phyloP scores from a whole-genome alignment of 768 basidiomycete genomes.

The Porphyrellus cyaneotinctus region DNA sequence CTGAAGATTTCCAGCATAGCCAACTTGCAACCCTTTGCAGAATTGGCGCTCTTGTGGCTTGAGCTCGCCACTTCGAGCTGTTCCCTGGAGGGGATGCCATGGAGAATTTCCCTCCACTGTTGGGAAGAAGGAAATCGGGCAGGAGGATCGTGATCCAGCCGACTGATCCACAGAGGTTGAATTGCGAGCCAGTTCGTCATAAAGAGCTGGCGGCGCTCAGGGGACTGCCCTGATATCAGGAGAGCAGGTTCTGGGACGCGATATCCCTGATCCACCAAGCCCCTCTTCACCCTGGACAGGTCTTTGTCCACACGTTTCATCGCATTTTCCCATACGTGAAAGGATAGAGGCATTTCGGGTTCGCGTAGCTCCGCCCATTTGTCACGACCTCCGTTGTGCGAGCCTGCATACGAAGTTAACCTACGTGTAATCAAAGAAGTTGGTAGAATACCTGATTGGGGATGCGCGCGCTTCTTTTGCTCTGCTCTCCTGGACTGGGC shows the following conservation, averaged over 20 bases:
- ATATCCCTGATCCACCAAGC: not conserved
- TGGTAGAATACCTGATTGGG: too few relatives aligned
- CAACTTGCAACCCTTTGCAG: too few relatives aligned
- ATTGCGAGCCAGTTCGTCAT: not conserved
- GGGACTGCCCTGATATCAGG: not conserved
- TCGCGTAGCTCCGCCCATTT: not conserved
- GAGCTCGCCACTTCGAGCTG: too few relatives aligned
- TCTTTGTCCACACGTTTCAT: not conserved
- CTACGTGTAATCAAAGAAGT: too few relatives aligned
- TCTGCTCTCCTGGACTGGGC: too few relatives aligned
- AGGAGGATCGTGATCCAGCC: too few relatives aligned
- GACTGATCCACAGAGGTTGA: too few relatives aligned
- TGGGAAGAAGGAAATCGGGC: too few relatives aligned
- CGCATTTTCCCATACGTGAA: not conserved
- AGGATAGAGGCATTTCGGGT: not conserved
- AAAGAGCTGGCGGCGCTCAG: not conserved
- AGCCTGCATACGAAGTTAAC: not conserved
- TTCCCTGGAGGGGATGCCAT: too few relatives aligned
- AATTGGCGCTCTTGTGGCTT: too few relatives aligned
- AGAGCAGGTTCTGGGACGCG: slow-evolving; percentile 6
- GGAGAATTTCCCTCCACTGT: too few relatives aligned
- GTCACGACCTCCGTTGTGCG: not conserved
- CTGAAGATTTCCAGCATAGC: too few relatives aligned
- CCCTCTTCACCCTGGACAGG: not conserved
- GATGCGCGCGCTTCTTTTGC: not conserved